phyloP scores from a whole-genome alignment of 2,329 filamentous ascomycete genomes.

The Macrophomina tecta region DNA sequence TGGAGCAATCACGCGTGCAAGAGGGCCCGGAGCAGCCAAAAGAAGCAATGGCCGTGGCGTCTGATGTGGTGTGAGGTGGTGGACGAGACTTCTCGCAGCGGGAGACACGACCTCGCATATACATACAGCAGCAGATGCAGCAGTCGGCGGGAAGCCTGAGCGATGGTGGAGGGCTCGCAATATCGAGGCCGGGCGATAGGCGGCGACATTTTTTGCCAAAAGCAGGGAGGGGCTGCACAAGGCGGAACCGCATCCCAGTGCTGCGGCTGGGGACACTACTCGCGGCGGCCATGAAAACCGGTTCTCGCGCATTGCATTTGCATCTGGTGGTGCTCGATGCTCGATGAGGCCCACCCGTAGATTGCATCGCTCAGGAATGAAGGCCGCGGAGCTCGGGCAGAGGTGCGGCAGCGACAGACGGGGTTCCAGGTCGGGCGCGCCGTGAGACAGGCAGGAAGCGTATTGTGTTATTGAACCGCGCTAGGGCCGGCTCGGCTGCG shows the following conservation, averaged over 20 bases:
- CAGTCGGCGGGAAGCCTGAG: not conserved
- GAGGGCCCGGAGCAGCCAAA: constrained; percentile 7
- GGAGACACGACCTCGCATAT: not conserved
- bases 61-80: not conserved
- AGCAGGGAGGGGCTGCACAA: constrained; percentile 16
- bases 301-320: constrained; percentile 10
- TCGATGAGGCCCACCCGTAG: constrained; percentile 17
- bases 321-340: not conserved
- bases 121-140: not conserved
- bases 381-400: constrained; percentile 23
- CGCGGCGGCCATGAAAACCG: constrained; percentile 14
- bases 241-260: constrained; percentile 8
- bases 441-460: constrained; percentile 14
- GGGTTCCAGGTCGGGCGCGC: not conserved
- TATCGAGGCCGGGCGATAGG: not conserved
- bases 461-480: not conserved
- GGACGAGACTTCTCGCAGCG: not conserved
- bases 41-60: not conserved
- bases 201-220: not conserved
- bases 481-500: constrained; percentile 21
- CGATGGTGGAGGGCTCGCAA: not conserved
- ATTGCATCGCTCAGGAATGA: constrained; percentile 20
- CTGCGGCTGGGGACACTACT: constrained; percentile 15
- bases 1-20: constrained; percentile 6
- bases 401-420: not conserved